A percentile compares a stretch with the other conserved stretches of the same genome.
Evolutionary conservation across 305 asterid genomes (phyloP).

Genomic region (Fraxinus xanthoxyloides): DNA sequence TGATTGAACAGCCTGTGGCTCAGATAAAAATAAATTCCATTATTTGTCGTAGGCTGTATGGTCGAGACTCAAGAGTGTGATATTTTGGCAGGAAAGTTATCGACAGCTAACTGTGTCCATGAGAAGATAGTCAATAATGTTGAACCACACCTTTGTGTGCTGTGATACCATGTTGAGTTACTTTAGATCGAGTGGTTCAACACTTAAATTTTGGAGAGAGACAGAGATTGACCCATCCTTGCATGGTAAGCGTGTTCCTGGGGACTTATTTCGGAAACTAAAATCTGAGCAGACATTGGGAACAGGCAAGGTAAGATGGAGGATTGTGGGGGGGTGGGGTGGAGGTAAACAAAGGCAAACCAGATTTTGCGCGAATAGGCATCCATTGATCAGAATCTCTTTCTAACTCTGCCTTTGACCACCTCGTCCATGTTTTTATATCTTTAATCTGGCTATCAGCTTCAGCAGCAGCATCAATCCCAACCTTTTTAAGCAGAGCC

Average conservation of each 20-base stretch:
- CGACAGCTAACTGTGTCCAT: neutral
- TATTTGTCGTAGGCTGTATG: neutral
- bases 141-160: neutral
- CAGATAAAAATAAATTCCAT: neutral
- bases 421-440: conserved; percentile 71
- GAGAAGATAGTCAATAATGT: neutral
- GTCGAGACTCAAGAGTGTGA: neutral
- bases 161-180: neutral
- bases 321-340: neutral
- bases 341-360: conserved; percentile 36
- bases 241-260: neutral
- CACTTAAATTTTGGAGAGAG: neutral
- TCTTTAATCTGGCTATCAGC: conserved; percentile 72
- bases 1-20: neutral
- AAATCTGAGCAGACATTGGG: neutral
- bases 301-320: neutral
- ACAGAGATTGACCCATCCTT: neutral
- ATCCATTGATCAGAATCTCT: conserved; percentile 77
- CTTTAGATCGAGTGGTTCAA: neutral
- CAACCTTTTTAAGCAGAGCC: conserved; percentile 77
- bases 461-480: conserved; percentile 78
- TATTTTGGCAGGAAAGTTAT: neutral
- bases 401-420: conserved; percentile 79
- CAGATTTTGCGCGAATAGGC: conserved; percentile 70
- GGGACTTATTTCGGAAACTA: neutral